Evolutionary conservation across 2,329 filamentous ascomycete genomes (phyloP), one percentile per base, ranked within the genome.

Genomic region (Aureobasidium sp.): DNA sequence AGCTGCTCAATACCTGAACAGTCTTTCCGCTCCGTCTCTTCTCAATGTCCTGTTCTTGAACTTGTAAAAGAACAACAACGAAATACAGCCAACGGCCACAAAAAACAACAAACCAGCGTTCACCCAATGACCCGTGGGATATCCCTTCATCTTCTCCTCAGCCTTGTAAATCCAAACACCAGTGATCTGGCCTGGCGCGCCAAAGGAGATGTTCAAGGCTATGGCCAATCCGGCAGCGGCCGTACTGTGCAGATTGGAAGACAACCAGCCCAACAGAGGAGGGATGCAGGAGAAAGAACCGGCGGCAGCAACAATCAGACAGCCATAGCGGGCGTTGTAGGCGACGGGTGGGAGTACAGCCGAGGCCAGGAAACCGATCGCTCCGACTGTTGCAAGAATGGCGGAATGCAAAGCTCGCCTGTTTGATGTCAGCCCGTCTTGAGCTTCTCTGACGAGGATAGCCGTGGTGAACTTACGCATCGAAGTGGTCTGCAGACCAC

Each of bases 91-190:
- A 0, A 74, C 76, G 1, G 79, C 76, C 0, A 85, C 84, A 62
- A 85, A 79, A 13, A 87, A 74, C 42, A 87, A 67, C 65, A 87
- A 70, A 11, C 74, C 84, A 2, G 82, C 83, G 68, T 87, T 87
- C 4, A 79, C 80, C 82, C 83, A 88, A 68, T 89, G 86, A 0
- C 87, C 87, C 0, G 85, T 89, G 0, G 85, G 85, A 69, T 87
- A 89, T 0, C 87, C 86, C 10, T 65, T 72, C 23, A 74, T 70
- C 19, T 78, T 80, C 70, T 90, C 84, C 11, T 81, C 73, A 0
- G 81, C 77, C 67, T 86, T 86, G 73, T 89, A 89, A 63, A 88
- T 89, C 85, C 85, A 90, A 0, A 88, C 84, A 0, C 86, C 87
- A 0, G 84, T 81, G 42, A 90, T 89, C 70, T 89, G 86, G 0